A percentile compares a stretch with the other conserved stretches of the same genome.
These are phyloP conservation scores for Ilyonectria destructans DNA, from an alignment of 2,329 filamentous ascomycete genomes.

Conservation along the genomic window DNA sequence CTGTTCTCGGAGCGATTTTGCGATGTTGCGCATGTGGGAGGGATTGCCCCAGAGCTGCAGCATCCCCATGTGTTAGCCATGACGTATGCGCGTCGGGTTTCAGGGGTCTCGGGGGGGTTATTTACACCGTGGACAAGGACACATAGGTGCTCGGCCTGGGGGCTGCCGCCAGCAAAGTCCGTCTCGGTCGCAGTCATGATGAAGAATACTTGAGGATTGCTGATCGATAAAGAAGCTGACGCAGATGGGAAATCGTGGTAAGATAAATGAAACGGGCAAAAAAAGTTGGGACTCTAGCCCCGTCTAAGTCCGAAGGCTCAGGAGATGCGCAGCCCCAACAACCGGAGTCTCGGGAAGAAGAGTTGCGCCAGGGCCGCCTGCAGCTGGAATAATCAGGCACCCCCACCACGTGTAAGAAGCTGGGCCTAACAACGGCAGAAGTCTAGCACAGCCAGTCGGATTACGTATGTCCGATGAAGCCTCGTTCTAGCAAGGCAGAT, in stretches of 20 bases:
- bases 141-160: constrained; percentile 79
- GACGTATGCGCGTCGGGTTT: constrained; percentile 31
- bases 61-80: constrained; percentile 41
- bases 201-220: constrained; percentile 46
- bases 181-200: constrained; percentile 38
- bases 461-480: constrained; percentile 7
- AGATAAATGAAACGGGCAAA: constrained; percentile 7
- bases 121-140: constrained; percentile 84
- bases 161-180: constrained; percentile 65
- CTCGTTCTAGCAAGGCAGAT: neutral
- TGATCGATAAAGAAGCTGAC: constrained; percentile 5
- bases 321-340: constrained; percentile 20
- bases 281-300: constrained; percentile 23
- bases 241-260: neutral
- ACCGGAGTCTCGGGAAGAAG: constrained; percentile 14
- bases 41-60: constrained; percentile 84
- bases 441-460: neutral
- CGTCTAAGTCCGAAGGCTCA: constrained; percentile 24
- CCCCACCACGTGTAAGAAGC: constrained; percentile 12
- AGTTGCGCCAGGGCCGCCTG: constrained; percentile 18
- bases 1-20: constrained; percentile 74
- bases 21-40: constrained; percentile 78
- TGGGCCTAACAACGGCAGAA: neutral
- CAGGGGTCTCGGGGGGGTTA: constrained; percentile 42
- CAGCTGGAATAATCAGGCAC: neutral